phyloP scores from a whole-genome alignment of 2,329 filamentous ascomycete genomes.

The Sphaceloma murrayae region DNA sequence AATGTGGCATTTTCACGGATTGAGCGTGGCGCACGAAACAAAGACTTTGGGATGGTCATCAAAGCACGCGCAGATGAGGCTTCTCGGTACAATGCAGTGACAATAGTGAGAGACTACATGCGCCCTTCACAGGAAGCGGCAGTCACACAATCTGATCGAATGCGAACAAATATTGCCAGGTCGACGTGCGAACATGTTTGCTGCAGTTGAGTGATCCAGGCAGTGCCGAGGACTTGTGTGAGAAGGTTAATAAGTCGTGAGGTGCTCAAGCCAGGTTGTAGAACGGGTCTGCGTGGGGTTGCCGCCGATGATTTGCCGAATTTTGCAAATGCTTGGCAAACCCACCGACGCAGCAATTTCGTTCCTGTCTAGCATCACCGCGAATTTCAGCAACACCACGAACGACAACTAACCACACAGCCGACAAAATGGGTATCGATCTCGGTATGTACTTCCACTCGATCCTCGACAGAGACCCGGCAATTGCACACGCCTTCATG shows the following conservation, averaged over 20 bases:
- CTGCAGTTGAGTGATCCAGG: no score
- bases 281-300: neutral
- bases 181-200: no score
- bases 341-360: constrained; percentile 16
- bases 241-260: neutral
- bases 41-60: constrained; percentile 1
- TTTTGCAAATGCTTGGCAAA: constrained; percentile 16
- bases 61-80: neutral
- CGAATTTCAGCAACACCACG: constrained; percentile 5
- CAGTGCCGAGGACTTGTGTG: no score
- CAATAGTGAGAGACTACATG: neutral
- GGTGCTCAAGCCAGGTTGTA: neutral
- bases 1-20: constrained; percentile 13
- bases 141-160: neutral
- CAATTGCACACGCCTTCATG: no score
- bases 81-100: neutral
- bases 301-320: constrained; percentile 9
- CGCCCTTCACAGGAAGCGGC: constrained; percentile 3
- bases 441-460: constrained; percentile 16
- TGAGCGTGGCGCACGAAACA: constrained; percentile 15
- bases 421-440: constrained; percentile 20
- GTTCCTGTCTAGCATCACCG: constrained; percentile 6
- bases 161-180: neutral
- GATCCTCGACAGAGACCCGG: neutral
- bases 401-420: constrained; percentile 6